Base-by-base conservation (phyloP, 768 basidiomycete genomes). In the Psilocybe sp. region DNA sequence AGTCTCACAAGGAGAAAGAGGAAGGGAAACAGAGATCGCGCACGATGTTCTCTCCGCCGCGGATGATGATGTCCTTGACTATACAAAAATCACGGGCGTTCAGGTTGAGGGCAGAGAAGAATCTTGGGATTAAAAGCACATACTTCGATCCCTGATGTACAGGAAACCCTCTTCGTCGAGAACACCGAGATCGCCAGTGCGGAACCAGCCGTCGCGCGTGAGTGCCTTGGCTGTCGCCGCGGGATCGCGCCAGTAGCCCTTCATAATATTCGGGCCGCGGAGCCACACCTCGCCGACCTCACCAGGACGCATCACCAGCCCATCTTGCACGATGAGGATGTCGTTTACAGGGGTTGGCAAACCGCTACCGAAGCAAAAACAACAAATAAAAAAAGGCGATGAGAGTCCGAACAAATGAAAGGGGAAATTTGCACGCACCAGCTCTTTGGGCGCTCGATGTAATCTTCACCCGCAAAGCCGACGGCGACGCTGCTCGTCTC, bases 41-140 rank as follows among this genome's bases (percentile, higher is more conserved):
- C 47, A 80, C 81, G 45, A 85, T 79, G 55, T 84, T 84, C 64
- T 85, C 82, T 39, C 82, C 82, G 28, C 82, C 81, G 28, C 81
- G 72, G 49, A 83, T 80, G 40, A 84, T 84, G 46, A 84, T 74
- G 55, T 84, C 82, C 62, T 84, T 83, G 15, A 80, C 82, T 79
- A 37, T 40, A 44, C 46, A 35, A 40, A 39, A 5, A 15, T 41
- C n/a, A 15, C 16, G 40, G 7, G 4, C 23, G 23, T 28, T 55
- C 12, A 55, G 46, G 44, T 32, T 34, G 44, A n/a, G 40, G n/a
- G 18, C 18, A 9, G 18, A 38, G 19, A 41, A 15, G 18, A 28
- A n/a, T n/a, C n/a, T n/a, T 38, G 12, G 40, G 9, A 40, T 5
- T 43, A 12, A 41, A 46, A 36, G 5, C 20, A 19, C 69, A 64